Evolutionary conservation across 495 filamentous ascomycete species (phyloP).

Genomic region (Aspergillus wentii): DNA sequence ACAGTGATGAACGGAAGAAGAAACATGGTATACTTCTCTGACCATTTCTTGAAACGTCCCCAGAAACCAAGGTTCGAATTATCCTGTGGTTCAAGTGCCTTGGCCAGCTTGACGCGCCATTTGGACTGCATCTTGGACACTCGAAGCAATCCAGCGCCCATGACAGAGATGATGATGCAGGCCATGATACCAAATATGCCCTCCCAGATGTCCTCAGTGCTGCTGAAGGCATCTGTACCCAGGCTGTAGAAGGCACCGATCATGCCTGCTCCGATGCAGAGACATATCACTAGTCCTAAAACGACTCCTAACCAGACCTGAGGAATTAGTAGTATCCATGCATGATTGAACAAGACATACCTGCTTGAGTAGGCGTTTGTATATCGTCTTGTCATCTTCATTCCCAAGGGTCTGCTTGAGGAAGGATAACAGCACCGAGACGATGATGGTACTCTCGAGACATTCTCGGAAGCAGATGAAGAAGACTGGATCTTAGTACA

Average conservation of each 20-base stretch:
- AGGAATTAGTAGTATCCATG: background rate
- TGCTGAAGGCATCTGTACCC: conserved; percentile 59
- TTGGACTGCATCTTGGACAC: conserved; percentile 81
- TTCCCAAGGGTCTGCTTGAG: conserved; percentile 71
- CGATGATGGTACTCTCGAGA: conserved; percentile 73
- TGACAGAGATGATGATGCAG: conserved; percentile 68
- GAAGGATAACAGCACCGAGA: conserved; percentile 78
- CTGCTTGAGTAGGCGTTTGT: conserved; percentile 69
- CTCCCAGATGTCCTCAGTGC: conserved; percentile 72
- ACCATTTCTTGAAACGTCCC: conserved; percentile 54
- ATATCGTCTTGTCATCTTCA: conserved; percentile 45
- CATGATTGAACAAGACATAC: conserved; percentile 29
- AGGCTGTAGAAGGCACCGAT: conserved; percentile 77
- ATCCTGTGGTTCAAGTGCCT: conserved; percentile 53
- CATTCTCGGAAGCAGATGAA: conserved; percentile 85
- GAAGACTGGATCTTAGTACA: conserved; percentile 51
- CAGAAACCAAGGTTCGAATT: conserved; percentile 16
- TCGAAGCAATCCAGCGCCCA: conserved; percentile 75
- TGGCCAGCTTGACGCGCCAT: conserved; percentile 75
- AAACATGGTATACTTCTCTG: conserved; percentile 79
- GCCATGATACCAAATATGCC: conserved; percentile 69
- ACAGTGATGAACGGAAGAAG: conserved; percentile 77
- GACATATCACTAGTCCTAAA: conserved; percentile 59
- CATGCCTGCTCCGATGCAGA: conserved; percentile 64
- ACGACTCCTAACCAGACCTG: conserved; percentile 69